These are phyloP conservation scores for Fusarium anthophilum DNA, from an alignment of 2,329 filamentous ascomycete genomes.

Conservation along the genomic window DNA sequence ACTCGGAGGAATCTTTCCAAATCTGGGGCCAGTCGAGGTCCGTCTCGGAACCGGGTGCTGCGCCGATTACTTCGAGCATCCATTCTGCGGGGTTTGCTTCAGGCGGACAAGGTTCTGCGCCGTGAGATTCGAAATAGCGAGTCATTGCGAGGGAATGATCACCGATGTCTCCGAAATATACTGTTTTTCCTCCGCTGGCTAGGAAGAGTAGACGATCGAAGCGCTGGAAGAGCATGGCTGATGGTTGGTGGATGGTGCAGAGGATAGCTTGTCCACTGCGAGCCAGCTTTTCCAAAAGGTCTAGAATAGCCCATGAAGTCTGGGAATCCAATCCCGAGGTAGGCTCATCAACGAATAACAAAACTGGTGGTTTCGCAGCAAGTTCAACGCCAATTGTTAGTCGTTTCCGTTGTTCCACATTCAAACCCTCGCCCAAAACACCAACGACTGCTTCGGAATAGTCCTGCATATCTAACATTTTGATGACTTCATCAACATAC, in stretches of 20 bases:
- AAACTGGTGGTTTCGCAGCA: constrained; percentile 61
- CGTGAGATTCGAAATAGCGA: constrained; percentile 70
- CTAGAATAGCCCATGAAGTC: constrained; percentile 67
- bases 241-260: constrained; percentile 63
- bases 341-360: constrained; percentile 68
- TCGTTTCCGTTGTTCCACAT: constrained; percentile 67
- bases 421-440: constrained; percentile 65
- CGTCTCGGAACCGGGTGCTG: constrained; percentile 59
- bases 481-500: constrained; percentile 82
- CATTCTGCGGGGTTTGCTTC: constrained; percentile 74
- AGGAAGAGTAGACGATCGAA: constrained; percentile 70
- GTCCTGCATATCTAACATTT: constrained; percentile 69
- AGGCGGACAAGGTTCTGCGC: constrained; percentile 60
- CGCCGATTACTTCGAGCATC: constrained; percentile 63
- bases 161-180: constrained; percentile 73
- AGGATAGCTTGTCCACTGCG: constrained; percentile 58
- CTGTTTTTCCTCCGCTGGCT: constrained; percentile 67
- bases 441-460: constrained; percentile 71
- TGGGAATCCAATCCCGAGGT: constrained; percentile 68
- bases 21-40: constrained; percentile 50
- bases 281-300: constrained; percentile 67
- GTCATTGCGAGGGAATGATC: constrained; percentile 62
- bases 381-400: constrained; percentile 67
- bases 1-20: constrained; percentile 50
- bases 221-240: constrained; percentile 57